Evolutionary conservation across 2,329 filamentous ascomycete species (phyloP), one percentile per base, ranked within the genome.

Genomic region (Penicillium sp.): DNA sequence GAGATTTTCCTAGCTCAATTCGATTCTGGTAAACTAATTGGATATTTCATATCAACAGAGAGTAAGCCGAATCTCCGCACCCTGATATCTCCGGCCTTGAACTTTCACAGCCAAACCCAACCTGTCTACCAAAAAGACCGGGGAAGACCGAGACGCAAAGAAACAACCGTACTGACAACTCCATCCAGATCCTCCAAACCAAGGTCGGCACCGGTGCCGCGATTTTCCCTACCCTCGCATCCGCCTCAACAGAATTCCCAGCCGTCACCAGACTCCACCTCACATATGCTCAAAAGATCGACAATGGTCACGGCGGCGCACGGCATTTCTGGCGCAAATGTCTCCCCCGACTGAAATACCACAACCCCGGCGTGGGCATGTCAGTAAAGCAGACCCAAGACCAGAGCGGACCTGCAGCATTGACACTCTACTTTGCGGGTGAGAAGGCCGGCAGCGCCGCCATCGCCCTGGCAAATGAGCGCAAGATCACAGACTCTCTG

Each of bases 281-380:
- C 45, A 74, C 74, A 59, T 79, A 77, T 57, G 74, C 75, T 22
- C 67, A 58, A 48, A 77, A 75, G 57, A 73, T 74, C 57, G 72
- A 77, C 59, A 66, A 68, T 59, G 67, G 70, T 50, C 68, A 72
- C 59, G 66, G 66, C 55, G 73, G 72, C 43, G 69, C 71, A 61
- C 96, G 92, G 68, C 90, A 90, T 78, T 97, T 99, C 82, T 96
- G 91, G 90, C 85, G 83, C 60, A 80, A 87, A 56, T 88, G 86
- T 70, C 86, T 97, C 45, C 90, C 90, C 21, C 85, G 90, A 53
- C 81, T 99, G 62, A 97, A 99, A 81, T 99, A 87, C 78, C 88
- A 96, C 81, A 99, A 99, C 73, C 94, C 94, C 0, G 77, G 85
- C 11, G 74, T 97, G 43, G 85, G 88, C 41, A 95, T 97, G 83